These are phyloP conservation scores for Xanthoparmelia taractica DNA, from an alignment of 495 filamentous ascomycete genomes.

Conservation along the genomic window DNA sequence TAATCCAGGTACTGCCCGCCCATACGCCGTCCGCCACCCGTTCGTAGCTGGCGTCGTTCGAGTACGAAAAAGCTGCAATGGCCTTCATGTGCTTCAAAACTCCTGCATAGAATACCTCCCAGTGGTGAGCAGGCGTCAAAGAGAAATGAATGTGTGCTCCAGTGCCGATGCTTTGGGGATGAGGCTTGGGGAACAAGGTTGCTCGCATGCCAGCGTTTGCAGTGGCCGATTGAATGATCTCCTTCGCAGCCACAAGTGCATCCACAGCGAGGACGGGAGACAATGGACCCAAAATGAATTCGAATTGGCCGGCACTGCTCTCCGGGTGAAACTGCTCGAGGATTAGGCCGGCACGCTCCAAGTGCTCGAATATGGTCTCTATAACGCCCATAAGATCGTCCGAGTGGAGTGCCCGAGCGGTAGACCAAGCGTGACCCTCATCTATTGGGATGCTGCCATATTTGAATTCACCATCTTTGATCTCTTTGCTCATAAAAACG, in stretches of 20 bases:
- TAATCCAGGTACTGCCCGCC: slow-evolving; percentile 66
- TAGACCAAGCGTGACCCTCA: slow-evolving; percentile 54
- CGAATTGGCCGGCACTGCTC: slow-evolving; percentile 66
- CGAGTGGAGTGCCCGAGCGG: slow-evolving; percentile 47
- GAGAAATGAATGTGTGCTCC: slow-evolving; percentile 64
- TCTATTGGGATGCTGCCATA: slow-evolving; percentile 23
- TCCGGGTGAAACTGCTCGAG: slow-evolving; percentile 75
- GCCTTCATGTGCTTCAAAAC: slow-evolving; percentile 55
- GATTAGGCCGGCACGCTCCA: slow-evolving; percentile 54
- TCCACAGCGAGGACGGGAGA: slow-evolving; percentile 64
- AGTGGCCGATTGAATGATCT: slow-evolving; percentile 55
- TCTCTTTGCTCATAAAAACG: slow-evolving; percentile 49
- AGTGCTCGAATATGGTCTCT: slow-evolving; percentile 52
- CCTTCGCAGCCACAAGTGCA: slow-evolving; percentile 61
- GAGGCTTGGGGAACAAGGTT: slow-evolving; percentile 72
- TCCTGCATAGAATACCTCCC: slow-evolving; percentile 57
- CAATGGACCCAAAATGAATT: slow-evolving; percentile 63
- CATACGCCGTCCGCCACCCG: slow-evolving; percentile 59
- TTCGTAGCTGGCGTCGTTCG: slow-evolving; percentile 52
- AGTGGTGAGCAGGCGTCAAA: slow-evolving; percentile 38
- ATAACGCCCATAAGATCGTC: slow-evolving; percentile 49
- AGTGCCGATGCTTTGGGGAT: slow-evolving; percentile 49
- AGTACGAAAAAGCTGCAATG: slow-evolving; percentile 59
- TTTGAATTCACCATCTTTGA: slow-evolving; percentile 19
- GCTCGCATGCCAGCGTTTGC: slow-evolving; percentile 50